Evolutionary conservation across 1,139 yeast genomes (phyloP), one percentile per base, ranked within the genome.

Genomic region (Saccharomyces uvarum): DNA sequence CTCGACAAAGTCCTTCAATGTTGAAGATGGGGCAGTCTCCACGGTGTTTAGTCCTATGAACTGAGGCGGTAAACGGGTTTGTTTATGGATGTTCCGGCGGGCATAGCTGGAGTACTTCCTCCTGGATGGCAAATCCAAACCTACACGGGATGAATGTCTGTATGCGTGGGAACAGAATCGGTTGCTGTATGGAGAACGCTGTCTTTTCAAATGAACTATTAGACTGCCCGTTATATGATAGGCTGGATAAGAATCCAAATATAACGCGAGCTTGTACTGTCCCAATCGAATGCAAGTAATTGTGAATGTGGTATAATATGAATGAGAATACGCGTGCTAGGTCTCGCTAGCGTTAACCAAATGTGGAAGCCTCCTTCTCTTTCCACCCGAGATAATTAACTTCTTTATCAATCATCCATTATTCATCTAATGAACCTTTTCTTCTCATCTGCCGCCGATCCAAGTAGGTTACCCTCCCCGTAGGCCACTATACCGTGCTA

Each of bases 1-100:
- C 64, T 78, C 80, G 58, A 95, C 98, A 70, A 90, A 95, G 67
- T 88, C 95, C 63, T 86, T 86, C 53, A 95, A 82, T 13, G 78
- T 78, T 54, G 84, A 79, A 42, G 71, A 74, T 63, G 87, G 91
- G 42, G 97, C 96, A 21, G 68, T 75, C 38, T 80, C 83, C 50
- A 89, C 76, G 44, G 93, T 78, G 41, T 54, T 54, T 33, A 31
- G 48, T 28, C 53, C 53, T 13, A 51, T 47, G 50, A 51, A 51
- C n/a, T 51, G 53, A n/a, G 48, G 27, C 16, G 53, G 48, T 46
- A 51, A 38, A 31, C 33, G 33, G 33, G 6, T 31, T 31, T 31
- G 33, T 31, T 31, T 31, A 4, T 31, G 33, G 1, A 31, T 31
- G 33, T 31, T 31, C 33, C 33, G 33, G 33, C 33, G 14, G 33